A percentile compares a stretch with the other conserved stretches of the same genome.
phyloP scores from a whole-genome alignment of 495 filamentous ascomycete genomes.

The Neurospora sp. region DNA sequence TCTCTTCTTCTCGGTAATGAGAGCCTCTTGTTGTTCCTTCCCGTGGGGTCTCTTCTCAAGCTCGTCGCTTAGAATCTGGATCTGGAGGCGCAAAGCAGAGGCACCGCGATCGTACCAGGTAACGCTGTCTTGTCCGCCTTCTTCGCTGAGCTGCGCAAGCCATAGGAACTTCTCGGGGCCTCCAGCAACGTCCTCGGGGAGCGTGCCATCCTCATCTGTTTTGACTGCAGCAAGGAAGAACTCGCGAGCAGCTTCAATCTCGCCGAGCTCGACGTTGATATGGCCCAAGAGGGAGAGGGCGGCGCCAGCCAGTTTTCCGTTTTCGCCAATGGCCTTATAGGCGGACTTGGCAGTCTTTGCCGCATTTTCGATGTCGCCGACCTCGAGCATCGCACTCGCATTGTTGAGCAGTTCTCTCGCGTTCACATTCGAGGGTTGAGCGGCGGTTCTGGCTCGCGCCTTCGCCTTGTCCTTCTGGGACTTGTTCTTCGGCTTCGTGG shows the following conservation, averaged over 20 bases:
- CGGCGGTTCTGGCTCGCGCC: constrained; percentile 17
- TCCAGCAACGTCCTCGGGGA: constrained; percentile 50
- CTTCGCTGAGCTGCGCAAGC: constrained; percentile 84
- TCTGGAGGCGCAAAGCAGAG: constrained; percentile 51
- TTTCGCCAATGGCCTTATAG: constrained; percentile 34
- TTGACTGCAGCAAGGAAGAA: constrained; percentile 60
- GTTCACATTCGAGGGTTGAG: constrained; percentile 17
- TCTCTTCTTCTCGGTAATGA: constrained; percentile 55
- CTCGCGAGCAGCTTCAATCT: constrained; percentile 56
- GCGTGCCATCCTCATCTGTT: constrained; percentile 63
- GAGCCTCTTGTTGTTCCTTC: constrained; percentile 32
- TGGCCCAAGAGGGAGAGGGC: constrained; percentile 74
- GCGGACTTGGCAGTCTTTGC: constrained; percentile 54
- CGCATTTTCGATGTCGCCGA: constrained; percentile 58
- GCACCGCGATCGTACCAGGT: constrained; percentile 81
- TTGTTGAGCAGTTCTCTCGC: constrained; percentile 45
- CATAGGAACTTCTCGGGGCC: constrained; percentile 94
- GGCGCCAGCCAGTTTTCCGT: constrained; percentile 37
- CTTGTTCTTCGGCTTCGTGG: constrained; percentile 34
- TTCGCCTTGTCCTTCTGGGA: constrained; percentile 21
- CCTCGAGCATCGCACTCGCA: constrained; percentile 59
- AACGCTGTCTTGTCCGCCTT: constrained; percentile 76
- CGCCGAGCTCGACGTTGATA: constrained; percentile 75
- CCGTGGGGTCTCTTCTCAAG: constrained; percentile 20
- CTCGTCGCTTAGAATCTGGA: constrained; percentile 39